Evolutionary conservation across 371 early-diverging fungal species (phyloP).

Genomic region (Mucor ambiguus): DNA sequence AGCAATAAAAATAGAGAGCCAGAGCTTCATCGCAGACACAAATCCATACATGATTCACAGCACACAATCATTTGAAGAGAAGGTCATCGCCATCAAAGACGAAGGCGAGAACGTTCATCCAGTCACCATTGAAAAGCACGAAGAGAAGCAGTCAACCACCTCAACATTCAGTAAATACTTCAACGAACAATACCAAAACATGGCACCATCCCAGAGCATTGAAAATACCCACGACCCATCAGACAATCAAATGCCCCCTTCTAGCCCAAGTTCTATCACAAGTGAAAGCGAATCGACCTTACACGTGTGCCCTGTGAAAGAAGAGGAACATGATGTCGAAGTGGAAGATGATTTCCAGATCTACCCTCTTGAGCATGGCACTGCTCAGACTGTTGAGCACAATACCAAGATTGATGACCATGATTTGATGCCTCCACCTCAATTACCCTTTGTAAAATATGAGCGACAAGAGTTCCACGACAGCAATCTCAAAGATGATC

Average conservation of each 20-base stretch:
- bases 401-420: background rate
- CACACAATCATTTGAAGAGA: background rate
- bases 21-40: background rate
- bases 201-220: background rate
- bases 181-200: background rate
- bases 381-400: background rate
- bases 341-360: background rate
- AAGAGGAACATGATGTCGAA: background rate
- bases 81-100: background rate
- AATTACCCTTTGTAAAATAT: background rate
- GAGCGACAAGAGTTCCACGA: background rate
- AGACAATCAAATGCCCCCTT: background rate
- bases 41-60: background rate
- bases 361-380: background rate
- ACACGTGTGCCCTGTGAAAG: background rate
- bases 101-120: background rate
- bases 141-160: background rate
- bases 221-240: background rate
- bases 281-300: background rate
- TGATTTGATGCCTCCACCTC: background rate
- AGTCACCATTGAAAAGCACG: background rate
- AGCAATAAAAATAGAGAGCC: background rate
- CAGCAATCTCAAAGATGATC: background rate
- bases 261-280: background rate
- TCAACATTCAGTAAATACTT: background rate